Conservation (phyloP, 345 rosid genomes). For the Ceriops decandra region DNA sequence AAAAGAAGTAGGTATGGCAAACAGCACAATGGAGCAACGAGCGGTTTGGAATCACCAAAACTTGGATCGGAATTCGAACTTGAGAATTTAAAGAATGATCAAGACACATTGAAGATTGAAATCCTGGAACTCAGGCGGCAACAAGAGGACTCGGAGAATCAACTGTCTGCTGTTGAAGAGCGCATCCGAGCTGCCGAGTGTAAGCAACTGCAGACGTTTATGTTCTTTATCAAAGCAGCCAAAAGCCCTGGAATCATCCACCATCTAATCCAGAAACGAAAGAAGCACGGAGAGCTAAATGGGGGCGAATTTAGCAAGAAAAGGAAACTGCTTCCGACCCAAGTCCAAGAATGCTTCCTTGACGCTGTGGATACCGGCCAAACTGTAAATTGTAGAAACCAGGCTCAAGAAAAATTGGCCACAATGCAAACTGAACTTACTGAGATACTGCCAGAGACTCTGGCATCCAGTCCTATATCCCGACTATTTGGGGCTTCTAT, state of each 20-base stretch:
- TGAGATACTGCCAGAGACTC: constrained; percentile 20
- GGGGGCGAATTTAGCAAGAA: constrained; percentile 33
- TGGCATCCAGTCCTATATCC: constrained; percentile 10
- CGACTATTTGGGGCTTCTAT: constrained; percentile 11
- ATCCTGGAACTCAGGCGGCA: constrained; percentile 41
- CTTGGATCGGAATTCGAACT: constrained; percentile 30
- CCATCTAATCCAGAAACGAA: constrained; percentile 40
- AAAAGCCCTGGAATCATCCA: constrained; percentile 40
- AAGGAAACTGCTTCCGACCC: constrained; percentile 32
- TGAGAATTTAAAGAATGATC: constrained; percentile 41
- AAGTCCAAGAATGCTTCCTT: constrained; percentile 13
- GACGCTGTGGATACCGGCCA: constrained; percentile 6
- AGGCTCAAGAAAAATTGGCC: constrained; percentile 28
- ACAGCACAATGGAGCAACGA: constrained; percentile 16
- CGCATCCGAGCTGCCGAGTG: constrained; percentile 35
- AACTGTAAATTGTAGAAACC: constrained; percentile 20
- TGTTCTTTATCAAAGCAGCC: constrained; percentile 43
- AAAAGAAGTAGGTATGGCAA: constrained; percentile 45
- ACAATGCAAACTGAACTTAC: constrained; percentile 36
- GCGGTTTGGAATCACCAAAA: constrained; percentile 4
- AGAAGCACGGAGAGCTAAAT: constrained; percentile 32
- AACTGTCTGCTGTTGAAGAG: constrained; percentile 35
- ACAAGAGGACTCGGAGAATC: constrained; percentile 35
- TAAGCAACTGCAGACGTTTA: constrained; percentile 45
- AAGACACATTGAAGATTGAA: constrained; percentile 36